Evolutionary conservation across 345 rosid species (phyloP).

Genomic region (Eucalyptus shirleyi): DNA sequence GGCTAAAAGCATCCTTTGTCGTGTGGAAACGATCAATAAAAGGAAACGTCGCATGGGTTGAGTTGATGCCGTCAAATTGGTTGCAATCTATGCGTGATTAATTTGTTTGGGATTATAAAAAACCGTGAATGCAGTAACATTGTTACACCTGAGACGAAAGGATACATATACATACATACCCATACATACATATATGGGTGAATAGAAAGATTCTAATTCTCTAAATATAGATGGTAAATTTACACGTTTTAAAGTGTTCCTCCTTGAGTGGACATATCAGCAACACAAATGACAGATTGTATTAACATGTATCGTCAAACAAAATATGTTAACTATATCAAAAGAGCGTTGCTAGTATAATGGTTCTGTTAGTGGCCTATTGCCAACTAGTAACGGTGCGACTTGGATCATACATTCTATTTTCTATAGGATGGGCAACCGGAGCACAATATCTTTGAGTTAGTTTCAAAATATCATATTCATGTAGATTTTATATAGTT

Average conservation of each 20-base stretch:
- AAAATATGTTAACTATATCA: not conserved
- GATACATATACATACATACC: too few species aligned
- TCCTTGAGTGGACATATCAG: not conserved
- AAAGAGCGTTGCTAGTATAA: not conserved
- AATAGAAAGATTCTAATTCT: not conserved
- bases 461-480: not conserved
- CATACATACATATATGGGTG: too few species aligned
- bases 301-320: not conserved
- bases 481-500: not conserved
- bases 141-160: not conserved
- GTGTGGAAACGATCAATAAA: not conserved
- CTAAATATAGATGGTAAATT: not conserved
- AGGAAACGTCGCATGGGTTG: not conserved
- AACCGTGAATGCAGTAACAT: not conserved
- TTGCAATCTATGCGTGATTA: not conserved
- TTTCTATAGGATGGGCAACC: not conserved
- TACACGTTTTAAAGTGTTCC: not conserved
- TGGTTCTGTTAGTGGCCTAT: not conserved
- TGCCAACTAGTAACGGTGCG: not conserved
- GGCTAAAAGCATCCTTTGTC: not conserved
- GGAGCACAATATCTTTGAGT: not conserved
- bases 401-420: not conserved
- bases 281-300: not conserved
- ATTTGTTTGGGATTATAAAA: not conserved
- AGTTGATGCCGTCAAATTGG: not conserved